Conservation (phyloP, 805 yeast genomes). For the Myxozyma lipomycoides region DNA sequence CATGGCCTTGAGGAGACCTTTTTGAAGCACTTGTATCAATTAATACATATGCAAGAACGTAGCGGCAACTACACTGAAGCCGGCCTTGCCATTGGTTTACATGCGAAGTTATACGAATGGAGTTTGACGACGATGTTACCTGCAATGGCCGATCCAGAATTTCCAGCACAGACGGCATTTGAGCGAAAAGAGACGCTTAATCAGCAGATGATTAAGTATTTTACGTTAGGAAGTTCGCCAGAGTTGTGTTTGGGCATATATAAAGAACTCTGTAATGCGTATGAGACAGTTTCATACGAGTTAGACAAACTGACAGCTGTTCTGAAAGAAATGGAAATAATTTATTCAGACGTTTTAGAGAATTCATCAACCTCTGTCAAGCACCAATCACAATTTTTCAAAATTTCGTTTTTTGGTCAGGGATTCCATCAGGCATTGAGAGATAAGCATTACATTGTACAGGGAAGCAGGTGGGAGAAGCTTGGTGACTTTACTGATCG, state of each 20-base stretch:
- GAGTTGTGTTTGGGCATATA: conserved; percentile 78
- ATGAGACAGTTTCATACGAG: conserved; percentile 68
- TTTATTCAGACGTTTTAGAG: conserved; percentile 63
- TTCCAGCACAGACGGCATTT: conserved; percentile 78
- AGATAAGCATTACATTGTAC: conserved; percentile 73
- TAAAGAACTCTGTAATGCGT: conserved; percentile 71
- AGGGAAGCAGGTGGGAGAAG: conserved; percentile 84
- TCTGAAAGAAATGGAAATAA: conserved; percentile 60
- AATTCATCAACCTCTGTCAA: conserved; percentile 53
- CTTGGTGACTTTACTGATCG: conserved; percentile 77
- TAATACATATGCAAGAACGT: conserved; percentile 59
- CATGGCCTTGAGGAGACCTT: conserved; percentile 76
- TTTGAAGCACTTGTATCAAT: conserved; percentile 70
- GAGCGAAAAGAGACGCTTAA: conserved; percentile 71
- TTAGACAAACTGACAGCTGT: conserved; percentile 69
- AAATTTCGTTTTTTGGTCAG: conserved; percentile 73
- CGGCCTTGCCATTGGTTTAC: conserved; percentile 70
- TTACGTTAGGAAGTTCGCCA: conserved; percentile 63
- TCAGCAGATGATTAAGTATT: conserved; percentile 66
- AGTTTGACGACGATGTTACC: conserved; percentile 47
- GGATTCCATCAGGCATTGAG: conserved; percentile 79
- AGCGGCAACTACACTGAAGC: conserved; percentile 73
- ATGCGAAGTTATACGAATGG: conserved; percentile 78
- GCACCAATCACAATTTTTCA: conserved; percentile 62
- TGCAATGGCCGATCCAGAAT: conserved; percentile 56